Conservation (phyloP, 805 yeast species). For the Teunomyces kruisii region DNA sequence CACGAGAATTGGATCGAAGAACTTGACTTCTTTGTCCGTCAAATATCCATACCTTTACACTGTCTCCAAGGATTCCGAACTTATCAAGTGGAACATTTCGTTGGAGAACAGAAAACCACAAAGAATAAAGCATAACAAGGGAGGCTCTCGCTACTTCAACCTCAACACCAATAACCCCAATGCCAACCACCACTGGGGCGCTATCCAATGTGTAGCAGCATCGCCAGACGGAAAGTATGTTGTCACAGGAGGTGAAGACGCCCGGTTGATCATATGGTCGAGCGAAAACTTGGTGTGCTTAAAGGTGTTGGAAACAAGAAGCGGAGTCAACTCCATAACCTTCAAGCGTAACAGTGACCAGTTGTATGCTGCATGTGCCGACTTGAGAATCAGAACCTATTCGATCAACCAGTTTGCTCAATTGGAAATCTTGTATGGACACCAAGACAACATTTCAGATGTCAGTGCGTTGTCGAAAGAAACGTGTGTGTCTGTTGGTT, state of each 20-base stretch:
- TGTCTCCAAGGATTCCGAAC: conserved; percentile 75
- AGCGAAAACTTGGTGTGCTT: conserved; percentile 73
- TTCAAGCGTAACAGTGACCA: conserved; percentile 84
- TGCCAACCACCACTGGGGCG: conserved; percentile 73
- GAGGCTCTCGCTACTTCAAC: conserved; percentile 50
- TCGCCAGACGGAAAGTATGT: conserved; percentile 85
- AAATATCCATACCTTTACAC: conserved; percentile 68
- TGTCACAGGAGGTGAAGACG: conserved; percentile 89
- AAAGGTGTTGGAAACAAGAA: conserved; percentile 75
- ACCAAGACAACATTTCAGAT: conserved; percentile 85
- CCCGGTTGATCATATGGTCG: conserved; percentile 82
- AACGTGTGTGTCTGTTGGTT: conserved; percentile 93
- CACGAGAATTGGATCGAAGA: conserved; percentile 62
- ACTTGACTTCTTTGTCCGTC: conserved; percentile 56
- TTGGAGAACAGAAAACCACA: conserved; percentile 54
- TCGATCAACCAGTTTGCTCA: conserved; percentile 84
- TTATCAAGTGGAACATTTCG: conserved; percentile 77
- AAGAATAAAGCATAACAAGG: conserved; percentile 62
- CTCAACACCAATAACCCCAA: conserved; percentile 47
- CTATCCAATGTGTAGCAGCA: conserved; percentile 75
- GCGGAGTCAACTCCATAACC: conserved; percentile 67
- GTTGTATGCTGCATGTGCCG: conserved; percentile 90
- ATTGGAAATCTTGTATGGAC: conserved; percentile 90
- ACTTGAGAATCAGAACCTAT: conserved; percentile 83
- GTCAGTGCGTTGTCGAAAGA: conserved; percentile 81